These are phyloP conservation scores for Chloris gayana DNA, from an alignment of 176 grass and related monocot species.

Conservation along the genomic window DNA sequence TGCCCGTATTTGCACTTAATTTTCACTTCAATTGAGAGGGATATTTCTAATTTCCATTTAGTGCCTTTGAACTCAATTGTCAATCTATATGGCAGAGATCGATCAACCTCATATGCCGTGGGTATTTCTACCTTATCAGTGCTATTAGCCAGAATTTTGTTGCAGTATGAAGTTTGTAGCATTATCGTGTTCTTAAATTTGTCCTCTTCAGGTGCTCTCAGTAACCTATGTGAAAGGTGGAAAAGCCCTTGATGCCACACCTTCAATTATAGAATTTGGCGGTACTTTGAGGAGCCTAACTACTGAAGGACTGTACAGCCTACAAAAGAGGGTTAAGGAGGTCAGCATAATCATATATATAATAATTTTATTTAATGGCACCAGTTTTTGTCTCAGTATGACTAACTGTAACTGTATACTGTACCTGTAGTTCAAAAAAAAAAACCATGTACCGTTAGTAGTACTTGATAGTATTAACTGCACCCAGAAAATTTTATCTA, in stretches of 20 bases:
- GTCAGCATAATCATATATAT: conserved; percentile 40
- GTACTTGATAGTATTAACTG: not conserved
- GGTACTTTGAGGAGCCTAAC: conserved; percentile 93
- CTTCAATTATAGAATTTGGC: conserved; percentile 74
- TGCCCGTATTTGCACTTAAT: not conserved
- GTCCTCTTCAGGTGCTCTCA: conserved; percentile 63
- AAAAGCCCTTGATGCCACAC: conserved; percentile 50
- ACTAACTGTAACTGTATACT: not conserved
- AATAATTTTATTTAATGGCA: conserved; percentile 4
- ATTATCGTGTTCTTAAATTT: conserved; percentile 18
- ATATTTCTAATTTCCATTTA: not conserved
- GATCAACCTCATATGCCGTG: not conserved
- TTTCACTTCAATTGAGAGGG: not conserved
- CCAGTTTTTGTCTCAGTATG: not conserved
- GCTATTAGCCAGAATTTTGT: not conserved
- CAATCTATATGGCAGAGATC: not conserved
- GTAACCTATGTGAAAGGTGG: conserved; percentile 86
- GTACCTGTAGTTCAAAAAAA: too few species aligned
- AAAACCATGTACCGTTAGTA: too few species aligned
- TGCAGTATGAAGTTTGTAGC: not conserved
- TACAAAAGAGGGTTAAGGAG: conserved; percentile 76
- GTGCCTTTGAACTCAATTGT: not conserved
- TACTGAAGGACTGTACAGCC: conserved; percentile 64
- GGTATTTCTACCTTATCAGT: not conserved
- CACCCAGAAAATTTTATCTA: not conserved